Percentiles rank a stretch among this genome's conserved stretches.
phyloP scores from a whole-genome alignment of 1,284 basidiomycete species.

The Cryptococcus neoformans region DNA sequence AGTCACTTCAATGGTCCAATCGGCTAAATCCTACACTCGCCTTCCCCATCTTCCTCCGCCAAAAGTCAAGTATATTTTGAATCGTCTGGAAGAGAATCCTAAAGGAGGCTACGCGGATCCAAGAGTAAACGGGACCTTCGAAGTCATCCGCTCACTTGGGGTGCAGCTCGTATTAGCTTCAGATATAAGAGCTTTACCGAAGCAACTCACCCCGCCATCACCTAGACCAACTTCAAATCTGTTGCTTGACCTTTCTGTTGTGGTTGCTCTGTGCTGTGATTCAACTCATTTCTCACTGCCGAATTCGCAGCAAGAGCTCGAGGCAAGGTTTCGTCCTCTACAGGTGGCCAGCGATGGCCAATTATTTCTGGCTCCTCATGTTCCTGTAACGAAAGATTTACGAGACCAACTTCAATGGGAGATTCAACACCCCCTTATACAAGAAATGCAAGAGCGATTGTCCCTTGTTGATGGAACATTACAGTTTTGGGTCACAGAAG shows the following conservation, averaged over 20 bases:
- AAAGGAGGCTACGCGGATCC: conserved; percentile 51
- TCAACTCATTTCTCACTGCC: conserved; percentile 72
- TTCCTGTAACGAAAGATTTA: conserved; percentile 34
- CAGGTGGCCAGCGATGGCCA: neutral
- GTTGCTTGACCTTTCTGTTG: conserved; percentile 73
- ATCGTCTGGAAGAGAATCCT: conserved; percentile 54
- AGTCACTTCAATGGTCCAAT: conserved; percentile 54
- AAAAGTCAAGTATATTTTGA: conserved; percentile 61
- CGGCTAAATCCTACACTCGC: conserved; percentile 57
- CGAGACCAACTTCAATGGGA: conserved; percentile 41
- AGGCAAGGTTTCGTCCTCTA: conserved; percentile 56
- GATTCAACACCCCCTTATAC: conserved; percentile 34
- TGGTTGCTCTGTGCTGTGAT: conserved; percentile 80
- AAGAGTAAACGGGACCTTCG: conserved; percentile 62
- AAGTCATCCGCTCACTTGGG: conserved; percentile 59
- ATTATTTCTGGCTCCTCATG: conserved; percentile 20
- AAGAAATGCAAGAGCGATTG: conserved; percentile 34
- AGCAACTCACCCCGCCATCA: neutral
- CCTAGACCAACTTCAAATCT: conserved; percentile 58
- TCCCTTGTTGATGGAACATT: conserved; percentile 1
- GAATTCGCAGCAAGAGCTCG: conserved; percentile 53
- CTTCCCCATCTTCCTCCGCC: conserved; percentile 30
- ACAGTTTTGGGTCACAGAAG: conserved; percentile 42
- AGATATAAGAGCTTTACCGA: neutral
- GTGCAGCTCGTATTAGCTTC: conserved; percentile 54